Conservation (phyloP, 108 stramenopile genomes). For the Cyclotella sp. region DNA sequence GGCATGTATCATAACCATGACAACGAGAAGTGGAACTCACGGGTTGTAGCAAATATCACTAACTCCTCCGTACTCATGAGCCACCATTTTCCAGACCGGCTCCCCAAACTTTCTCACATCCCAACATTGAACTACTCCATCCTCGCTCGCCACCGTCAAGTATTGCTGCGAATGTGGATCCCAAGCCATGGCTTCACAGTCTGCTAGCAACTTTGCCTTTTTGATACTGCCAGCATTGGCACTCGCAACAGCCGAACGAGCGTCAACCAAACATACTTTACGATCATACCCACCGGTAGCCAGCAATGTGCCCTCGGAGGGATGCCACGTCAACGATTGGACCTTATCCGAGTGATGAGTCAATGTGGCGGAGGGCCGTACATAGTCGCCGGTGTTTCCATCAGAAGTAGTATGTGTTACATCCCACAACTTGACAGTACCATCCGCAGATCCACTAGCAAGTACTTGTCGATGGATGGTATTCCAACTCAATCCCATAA, state of each 20-base stretch:
- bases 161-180: conserved; percentile 84
- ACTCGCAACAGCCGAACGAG: conserved; percentile 51
- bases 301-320: conserved; percentile 89
- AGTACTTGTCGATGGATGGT: conserved; percentile 92
- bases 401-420: conserved; percentile 68
- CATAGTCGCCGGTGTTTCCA: conserved; percentile 48
- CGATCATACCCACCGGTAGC: conserved; percentile 94
- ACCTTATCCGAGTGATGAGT: conserved; percentile 98
- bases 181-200: conserved; percentile 91
- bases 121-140: conserved; percentile 89
- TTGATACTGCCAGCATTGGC: conserved; percentile 55
- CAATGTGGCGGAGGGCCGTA: conserved; percentile 76
- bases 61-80: conserved; percentile 89
- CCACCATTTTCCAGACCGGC: conserved; percentile 87
- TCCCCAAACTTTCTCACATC: conserved; percentile 93
- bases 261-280: conserved; percentile 87
- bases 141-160: conserved; percentile 89
- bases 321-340: conserved; percentile 94
- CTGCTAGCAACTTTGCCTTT: conserved; percentile 70
- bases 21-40: conserved; percentile 38
- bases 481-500: conserved; percentile 98
- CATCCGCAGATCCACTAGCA: conserved; percentile 97
- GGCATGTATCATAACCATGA: not conserved
- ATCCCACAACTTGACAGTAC: conserved; percentile 97
- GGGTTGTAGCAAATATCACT: conserved; percentile 86